Conservation (phyloP, 495 filamentous ascomycete genomes). For the Sabuloglossum arenarium region DNA sequence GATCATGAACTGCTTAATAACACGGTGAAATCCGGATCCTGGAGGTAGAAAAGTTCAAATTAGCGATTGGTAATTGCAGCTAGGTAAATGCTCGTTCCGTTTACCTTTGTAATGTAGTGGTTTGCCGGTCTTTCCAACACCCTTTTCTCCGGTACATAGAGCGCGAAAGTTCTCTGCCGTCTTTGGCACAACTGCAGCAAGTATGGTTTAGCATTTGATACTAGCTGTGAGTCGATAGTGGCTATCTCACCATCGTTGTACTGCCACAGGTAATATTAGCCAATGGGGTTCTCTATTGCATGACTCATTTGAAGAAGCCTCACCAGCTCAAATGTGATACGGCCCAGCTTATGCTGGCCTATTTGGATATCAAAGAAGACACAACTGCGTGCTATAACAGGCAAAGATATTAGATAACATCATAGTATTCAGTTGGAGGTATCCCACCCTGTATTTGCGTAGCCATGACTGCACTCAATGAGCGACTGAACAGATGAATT, state of each 20-base stretch:
- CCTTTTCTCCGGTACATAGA: conserved; percentile 86
- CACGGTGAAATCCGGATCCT: conserved; percentile 72
- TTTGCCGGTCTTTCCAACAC: conserved; percentile 62
- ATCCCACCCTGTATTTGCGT: not conserved
- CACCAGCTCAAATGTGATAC: conserved; percentile 65
- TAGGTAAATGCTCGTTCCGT: not conserved
- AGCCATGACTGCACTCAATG: not conserved
- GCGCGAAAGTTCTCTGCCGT: conserved; percentile 91
- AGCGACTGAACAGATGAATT: not conserved
- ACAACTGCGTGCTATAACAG: conserved; percentile 34
- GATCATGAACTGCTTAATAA: conserved; percentile 98
- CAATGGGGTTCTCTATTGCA: conserved; percentile 4
- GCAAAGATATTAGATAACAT: conserved; percentile 23
- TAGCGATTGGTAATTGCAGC: not conserved
- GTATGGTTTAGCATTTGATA: not conserved
- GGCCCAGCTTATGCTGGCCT: conserved; percentile 44
- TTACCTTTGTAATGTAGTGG: conserved; percentile 65
- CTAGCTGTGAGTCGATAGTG: not conserved
- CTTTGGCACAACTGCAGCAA: conserved; percentile 55
- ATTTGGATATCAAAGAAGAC: conserved; percentile 85
- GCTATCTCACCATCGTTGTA: conserved; percentile 47
- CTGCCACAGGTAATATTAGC: conserved; percentile 16
- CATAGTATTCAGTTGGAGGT: not conserved
- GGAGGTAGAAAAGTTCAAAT: not conserved
- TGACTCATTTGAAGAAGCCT: conserved; percentile 10